Base-by-base conservation (phyloP, 2,329 filamentous ascomycete genomes). In the Fusarium miscanthi region DNA sequence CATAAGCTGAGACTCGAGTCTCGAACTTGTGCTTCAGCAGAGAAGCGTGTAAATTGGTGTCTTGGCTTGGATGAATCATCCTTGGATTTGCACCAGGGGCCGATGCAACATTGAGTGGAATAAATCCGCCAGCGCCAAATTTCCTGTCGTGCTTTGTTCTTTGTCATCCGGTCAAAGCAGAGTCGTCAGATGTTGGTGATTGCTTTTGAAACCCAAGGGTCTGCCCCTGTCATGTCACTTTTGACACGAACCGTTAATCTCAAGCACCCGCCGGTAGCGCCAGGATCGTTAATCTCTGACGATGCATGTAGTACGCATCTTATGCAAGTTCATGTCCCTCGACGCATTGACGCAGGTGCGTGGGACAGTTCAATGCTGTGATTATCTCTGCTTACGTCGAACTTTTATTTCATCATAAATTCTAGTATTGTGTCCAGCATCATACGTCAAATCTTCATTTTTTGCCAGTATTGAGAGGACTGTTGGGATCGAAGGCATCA, bases 381-480 rank as follows among this genome's bases (percentile, higher is more conserved):
- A 41, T 31, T 21, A 40, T 60, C 46, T 60, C 21, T 59, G 56
- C 37, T 42, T 67, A 49, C 37, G 23, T 30, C 38, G 16, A 23
- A 37, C 43, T 54, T 58, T 51, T 63, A 42, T 43, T 17, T 35
- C 56, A 60, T 56, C 35, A 41, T 37, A 38, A 30, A 16, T 30
- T 51, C 41, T 38, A 49, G 37, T 35, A 48, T 48, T 35, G 23
- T 40, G 31, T 41, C 31, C 49, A 45, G 37, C 27, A 46, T 52
- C 27, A 35, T 30, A 38, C 27, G 60, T 38, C 31, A 58, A 59
- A 40, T 37, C 27, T n/a, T 78, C 70, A 81, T 68, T 78, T 78
- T 68, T 81, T 85, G 31, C 87, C 87, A n/a, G 84, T 86, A 81
- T 91, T 91, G 66, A 91, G 82, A n/a, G 88, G 85, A 79, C 89